Evolutionary conservation across 2,329 filamentous ascomycete genomes (phyloP).

Genomic region (Microdochium nivale): DNA sequence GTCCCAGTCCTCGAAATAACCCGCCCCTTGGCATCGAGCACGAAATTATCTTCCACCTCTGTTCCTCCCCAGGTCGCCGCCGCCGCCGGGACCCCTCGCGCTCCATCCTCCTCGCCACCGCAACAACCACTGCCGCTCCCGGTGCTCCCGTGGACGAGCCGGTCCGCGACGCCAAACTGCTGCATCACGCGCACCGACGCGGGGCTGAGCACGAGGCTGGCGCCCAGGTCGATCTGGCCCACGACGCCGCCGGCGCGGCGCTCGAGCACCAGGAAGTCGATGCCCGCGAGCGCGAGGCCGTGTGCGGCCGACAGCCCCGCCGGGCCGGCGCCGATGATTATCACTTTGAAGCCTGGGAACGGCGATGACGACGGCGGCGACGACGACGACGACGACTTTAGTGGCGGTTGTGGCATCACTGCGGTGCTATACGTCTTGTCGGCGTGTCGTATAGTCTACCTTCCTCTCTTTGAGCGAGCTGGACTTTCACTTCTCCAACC

Average conservation of each 20-base stretch:
- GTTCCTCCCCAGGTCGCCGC: background rate
- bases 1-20: background rate
- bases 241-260: too few relatives aligned
- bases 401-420: too few relatives aligned
- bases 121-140: too few relatives aligned
- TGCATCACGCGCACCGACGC: background rate
- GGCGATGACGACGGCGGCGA: background rate
- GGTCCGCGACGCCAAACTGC: background rate
- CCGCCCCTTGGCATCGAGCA: background rate
- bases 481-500: too few relatives aligned
- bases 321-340: slow-evolving; percentile 20
- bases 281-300: slow-evolving; percentile 17
- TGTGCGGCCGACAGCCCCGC: slow-evolving; percentile 20
- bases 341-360: slow-evolving; percentile 8
- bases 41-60: too few relatives aligned
- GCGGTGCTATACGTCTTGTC: too few relatives aligned
- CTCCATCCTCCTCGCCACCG: too few relatives aligned
- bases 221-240: background rate
- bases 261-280: slow-evolving; percentile 30
- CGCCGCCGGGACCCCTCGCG: too few relatives aligned
- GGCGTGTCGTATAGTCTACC: too few relatives aligned
- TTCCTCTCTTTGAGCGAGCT: too few relatives aligned
- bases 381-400: background rate
- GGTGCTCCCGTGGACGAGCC: too few relatives aligned
- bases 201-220: background rate